These are phyloP conservation scores for Debaryomyces coudertii DNA, from an alignment of 1,139 yeast genomes.

Conservation along the genomic window DNA sequence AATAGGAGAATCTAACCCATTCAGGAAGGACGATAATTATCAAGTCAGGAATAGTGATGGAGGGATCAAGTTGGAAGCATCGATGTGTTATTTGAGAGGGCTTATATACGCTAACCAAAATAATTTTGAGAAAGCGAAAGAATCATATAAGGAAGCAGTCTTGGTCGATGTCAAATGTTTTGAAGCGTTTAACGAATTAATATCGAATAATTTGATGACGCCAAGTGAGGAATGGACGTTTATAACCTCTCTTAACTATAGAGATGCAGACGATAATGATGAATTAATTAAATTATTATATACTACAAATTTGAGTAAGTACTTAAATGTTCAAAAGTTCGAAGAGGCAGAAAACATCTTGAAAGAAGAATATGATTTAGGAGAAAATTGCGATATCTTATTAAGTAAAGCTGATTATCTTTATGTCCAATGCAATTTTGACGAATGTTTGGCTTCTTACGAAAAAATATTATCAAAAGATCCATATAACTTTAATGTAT, in stretches of 20 bases:
- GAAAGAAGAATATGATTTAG: slow-evolving; percentile 70
- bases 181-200: slow-evolving; percentile 87
- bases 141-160: slow-evolving; percentile 86
- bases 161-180: slow-evolving; percentile 87
- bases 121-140: slow-evolving; percentile 84
- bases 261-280: slow-evolving; percentile 76
- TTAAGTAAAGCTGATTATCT: slow-evolving; percentile 71
- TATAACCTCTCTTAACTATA: slow-evolving; percentile 65
- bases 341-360: slow-evolving; percentile 69
- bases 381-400: slow-evolving; percentile 69
- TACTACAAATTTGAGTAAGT: slow-evolving; percentile 74
- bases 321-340: slow-evolving; percentile 60
- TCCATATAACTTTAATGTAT: slow-evolving; percentile 67
- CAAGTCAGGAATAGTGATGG: slow-evolving; percentile 60
- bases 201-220: slow-evolving; percentile 72
- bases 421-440: slow-evolving; percentile 79
- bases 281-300: slow-evolving; percentile 79
- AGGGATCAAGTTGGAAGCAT: slow-evolving; percentile 82
- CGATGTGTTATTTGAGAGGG: slow-evolving; percentile 86
- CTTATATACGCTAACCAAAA: slow-evolving; percentile 80
- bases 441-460: slow-evolving; percentile 74
- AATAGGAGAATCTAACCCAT: slow-evolving; percentile 84
- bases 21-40: slow-evolving; percentile 43
- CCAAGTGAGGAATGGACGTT: slow-evolving; percentile 91
- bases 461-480: slow-evolving; percentile 66